These are phyloP conservation scores for Zygnema cylindricum DNA, from an alignment of 139 green algal genomes.

Conservation along the genomic window DNA sequence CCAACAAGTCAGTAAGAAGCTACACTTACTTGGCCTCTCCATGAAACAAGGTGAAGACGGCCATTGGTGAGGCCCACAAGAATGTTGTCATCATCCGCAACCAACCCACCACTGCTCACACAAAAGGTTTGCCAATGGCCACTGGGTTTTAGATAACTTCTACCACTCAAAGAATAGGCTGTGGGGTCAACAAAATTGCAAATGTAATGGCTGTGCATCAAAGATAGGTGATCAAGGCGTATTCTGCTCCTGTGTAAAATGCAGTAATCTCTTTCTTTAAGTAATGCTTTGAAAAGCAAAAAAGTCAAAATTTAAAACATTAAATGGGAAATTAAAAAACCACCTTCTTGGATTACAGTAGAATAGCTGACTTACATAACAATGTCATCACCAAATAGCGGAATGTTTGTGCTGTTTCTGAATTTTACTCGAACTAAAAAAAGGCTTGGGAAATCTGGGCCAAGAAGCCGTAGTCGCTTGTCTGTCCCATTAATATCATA, in stretches of 20 bases:
- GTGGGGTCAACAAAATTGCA: no score
- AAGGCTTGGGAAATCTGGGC: neutral
- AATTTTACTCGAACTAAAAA: slow-evolving; percentile 44
- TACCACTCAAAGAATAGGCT: no score
- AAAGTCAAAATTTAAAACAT: no score
- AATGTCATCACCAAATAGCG: slow-evolving; percentile 38
- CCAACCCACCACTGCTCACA: slow-evolving; percentile 32
- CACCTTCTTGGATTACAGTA: neutral
- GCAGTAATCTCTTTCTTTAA: no score
- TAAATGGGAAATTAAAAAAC: neutral
- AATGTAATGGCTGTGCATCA: no score
- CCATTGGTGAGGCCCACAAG: slow-evolving; percentile 54
- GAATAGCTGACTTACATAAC: slow-evolving; percentile 44
- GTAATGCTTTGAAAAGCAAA: no score
- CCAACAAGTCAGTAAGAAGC: no score
- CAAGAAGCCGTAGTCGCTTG: slow-evolving; percentile 35
- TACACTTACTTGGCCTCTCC: slow-evolving; percentile 55
- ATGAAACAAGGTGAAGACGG: slow-evolving; percentile 49
- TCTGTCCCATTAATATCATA: slow-evolving; percentile 55
- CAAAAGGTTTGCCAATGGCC: no score
- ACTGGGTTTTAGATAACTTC: no score
- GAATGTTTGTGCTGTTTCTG: slow-evolving; percentile 34
- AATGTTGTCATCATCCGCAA: slow-evolving; percentile 55
- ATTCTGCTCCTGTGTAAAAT: no score
- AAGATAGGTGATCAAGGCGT: no score